Evolutionary conservation across 129 eudicot species (phyloP).

Genomic region (Cynara cardunculus): DNA sequence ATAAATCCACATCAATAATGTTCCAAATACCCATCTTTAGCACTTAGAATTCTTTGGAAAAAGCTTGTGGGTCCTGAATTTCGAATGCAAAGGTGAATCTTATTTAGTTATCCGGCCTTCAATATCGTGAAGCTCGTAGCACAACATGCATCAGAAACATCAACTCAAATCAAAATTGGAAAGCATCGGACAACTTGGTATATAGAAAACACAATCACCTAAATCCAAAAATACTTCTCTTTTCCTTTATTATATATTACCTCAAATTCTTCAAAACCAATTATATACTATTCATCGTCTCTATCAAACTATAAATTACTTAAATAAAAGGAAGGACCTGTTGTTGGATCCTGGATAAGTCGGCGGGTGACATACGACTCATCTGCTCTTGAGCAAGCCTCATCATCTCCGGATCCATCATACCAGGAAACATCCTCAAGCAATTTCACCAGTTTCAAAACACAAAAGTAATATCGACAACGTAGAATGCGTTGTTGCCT

Average conservation of each 20-base stretch:
- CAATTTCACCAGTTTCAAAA: conserved; percentile 5
- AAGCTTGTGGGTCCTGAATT: background rate
- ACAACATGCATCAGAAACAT: conserved; percentile 1
- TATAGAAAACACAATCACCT: background rate
- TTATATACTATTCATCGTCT: conserved; percentile 3
- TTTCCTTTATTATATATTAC: background rate
- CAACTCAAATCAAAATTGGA: conserved; percentile 10
- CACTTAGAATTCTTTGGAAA: background rate
- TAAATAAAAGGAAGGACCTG: conserved; percentile 46
- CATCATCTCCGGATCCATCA: conserved; percentile 97
- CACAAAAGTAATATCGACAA: background rate
- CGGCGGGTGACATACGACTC: conserved; percentile 94
- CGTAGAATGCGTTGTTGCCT: conserved; percentile 1
- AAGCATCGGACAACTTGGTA: background rate
- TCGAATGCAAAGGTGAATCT: background rate
- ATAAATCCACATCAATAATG: background rate
- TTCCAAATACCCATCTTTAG: conserved; percentile 2
- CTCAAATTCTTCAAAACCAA: conserved; percentile 13
- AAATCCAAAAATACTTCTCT: background rate
- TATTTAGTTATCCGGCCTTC: background rate
- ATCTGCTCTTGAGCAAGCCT: conserved; percentile 95
- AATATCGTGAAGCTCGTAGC: conserved; percentile 4
- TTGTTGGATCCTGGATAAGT: conserved; percentile 75
- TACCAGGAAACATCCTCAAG: conserved; percentile 64
- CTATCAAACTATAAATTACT: background rate